Conservation (phyloP, 1,284 basidiomycete species). For the Leccinum angustisporum region DNA sequence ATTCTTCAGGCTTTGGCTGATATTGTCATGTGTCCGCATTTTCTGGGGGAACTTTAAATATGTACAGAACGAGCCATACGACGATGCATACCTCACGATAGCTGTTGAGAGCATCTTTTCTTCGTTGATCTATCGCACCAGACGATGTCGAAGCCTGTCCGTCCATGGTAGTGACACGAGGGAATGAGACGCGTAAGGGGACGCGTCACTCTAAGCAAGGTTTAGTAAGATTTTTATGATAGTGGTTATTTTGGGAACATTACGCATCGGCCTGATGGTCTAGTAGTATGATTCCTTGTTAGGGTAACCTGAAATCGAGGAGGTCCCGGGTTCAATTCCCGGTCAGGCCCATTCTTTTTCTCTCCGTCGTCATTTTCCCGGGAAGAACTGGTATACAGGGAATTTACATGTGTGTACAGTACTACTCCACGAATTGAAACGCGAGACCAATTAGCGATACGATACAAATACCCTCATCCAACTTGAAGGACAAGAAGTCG, state of each 20-base stretch:
- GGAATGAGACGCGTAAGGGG: slow-evolving; percentile 15
- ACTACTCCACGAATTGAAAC: slow-evolving; percentile 25
- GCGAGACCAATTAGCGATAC: slow-evolving; percentile 22
- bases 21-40: slow-evolving; percentile 85
- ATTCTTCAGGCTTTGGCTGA: slow-evolving; percentile 83
- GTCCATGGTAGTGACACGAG: slow-evolving; percentile 42
- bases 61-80: background rate
- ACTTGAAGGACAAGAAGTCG: background rate
- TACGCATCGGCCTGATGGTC: slow-evolving; percentile 43
- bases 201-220: slow-evolving; percentile 28
- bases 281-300: slow-evolving; percentile 58
- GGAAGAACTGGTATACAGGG: too few relatives aligned
- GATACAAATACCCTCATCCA: slow-evolving; percentile 8
- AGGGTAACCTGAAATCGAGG: slow-evolving; percentile 44
- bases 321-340: slow-evolving; percentile 87
- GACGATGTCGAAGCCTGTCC: slow-evolving; percentile 55
- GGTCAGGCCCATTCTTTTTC: slow-evolving; percentile 59
- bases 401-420: too few relatives aligned
- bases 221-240: slow-evolving; percentile 2
- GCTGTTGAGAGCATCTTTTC: slow-evolving; percentile 61
- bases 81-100: slow-evolving; percentile 58
- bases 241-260: background rate
- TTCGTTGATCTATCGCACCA: slow-evolving; percentile 56
- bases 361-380: background rate
- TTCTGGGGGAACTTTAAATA: slow-evolving; percentile 57